Evolutionary conservation across 2,329 filamentous ascomycete species (phyloP).

Genomic region (Westerdykella aurantiaca): DNA sequence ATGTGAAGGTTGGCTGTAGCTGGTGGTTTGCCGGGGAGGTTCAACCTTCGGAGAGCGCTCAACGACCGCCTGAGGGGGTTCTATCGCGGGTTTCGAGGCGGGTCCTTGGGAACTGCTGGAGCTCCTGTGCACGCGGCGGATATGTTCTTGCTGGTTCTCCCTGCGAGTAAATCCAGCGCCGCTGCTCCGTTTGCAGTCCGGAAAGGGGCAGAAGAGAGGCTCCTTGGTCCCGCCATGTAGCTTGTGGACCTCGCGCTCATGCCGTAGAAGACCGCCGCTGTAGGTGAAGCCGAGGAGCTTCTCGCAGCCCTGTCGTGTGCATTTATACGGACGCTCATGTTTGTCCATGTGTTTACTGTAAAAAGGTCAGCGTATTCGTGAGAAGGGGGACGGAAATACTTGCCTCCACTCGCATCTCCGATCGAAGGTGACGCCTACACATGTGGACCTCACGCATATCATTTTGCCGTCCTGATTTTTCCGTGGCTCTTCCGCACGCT

Average conservation of each 20-base stretch:
- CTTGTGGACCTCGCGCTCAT: constrained; percentile 89
- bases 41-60: too few relatives aligned
- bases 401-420: constrained; percentile 94
- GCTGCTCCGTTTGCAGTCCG: constrained; percentile 80
- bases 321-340: constrained; percentile 89
- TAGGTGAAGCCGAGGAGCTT: constrained; percentile 95
- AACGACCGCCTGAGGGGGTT: too few relatives aligned
- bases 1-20: not conserved
- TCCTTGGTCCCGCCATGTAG: constrained; percentile 87
- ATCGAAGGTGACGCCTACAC: constrained; percentile 64
- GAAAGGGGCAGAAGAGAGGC: constrained; percentile 76
- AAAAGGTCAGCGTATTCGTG: constrained; percentile 13
- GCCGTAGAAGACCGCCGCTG: constrained; percentile 78
- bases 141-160: constrained; percentile 90
- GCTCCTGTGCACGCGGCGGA: constrained; percentile 71
- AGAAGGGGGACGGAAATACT: constrained; percentile 39
- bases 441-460: constrained; percentile 63
- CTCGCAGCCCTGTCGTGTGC: constrained; percentile 73
- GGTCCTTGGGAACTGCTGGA: constrained; percentile 2
- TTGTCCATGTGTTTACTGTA: constrained; percentile 96
- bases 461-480: constrained; percentile 68
- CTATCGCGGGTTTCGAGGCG: too few relatives aligned
- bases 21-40: too few relatives aligned
- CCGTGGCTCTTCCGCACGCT: constrained; percentile 47
- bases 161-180: constrained; percentile 88